Percentiles rank a stretch among this genome's conserved stretches.
Conservation (phyloP, 805 yeast species). For the Saturnispora galanensis region DNA sequence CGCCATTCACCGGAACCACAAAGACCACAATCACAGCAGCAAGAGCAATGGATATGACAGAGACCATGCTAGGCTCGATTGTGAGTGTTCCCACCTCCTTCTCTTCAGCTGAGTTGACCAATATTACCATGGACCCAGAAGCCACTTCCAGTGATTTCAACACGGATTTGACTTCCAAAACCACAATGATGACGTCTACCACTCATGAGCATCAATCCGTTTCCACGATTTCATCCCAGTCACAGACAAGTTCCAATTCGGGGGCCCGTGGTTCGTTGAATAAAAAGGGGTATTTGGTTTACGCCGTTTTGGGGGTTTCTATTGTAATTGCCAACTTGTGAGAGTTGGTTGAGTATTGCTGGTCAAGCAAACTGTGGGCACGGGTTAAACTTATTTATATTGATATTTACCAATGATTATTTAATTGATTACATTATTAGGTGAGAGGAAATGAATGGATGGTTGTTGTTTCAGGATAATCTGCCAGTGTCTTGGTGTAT, state of each 20-base stretch:
- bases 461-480: no score
- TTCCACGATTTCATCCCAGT: not conserved
- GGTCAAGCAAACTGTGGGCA: no score
- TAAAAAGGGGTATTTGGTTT: not conserved
- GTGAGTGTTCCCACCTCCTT: not conserved
- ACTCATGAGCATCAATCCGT: no score
- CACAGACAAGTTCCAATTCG: not conserved
- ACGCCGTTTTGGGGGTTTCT: not conserved
- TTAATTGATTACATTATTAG: no score
- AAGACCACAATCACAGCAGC: not conserved
- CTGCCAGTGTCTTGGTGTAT: no score
- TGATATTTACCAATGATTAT: no score
- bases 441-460: no score
- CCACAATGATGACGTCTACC: not conserved
- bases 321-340: not conserved
- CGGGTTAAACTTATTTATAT: no score
- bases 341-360: no score
- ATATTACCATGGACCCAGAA: not conserved
- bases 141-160: not conserved
- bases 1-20: slow-evolving; percentile 5
- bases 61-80: not conserved
- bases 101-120: not conserved
- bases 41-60: not conserved
- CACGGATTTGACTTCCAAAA: not conserved
- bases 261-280: not conserved